Evolutionary conservation across 2,329 filamentous ascomycete species (phyloP).

Genomic region (Neonectria sp.): DNA sequence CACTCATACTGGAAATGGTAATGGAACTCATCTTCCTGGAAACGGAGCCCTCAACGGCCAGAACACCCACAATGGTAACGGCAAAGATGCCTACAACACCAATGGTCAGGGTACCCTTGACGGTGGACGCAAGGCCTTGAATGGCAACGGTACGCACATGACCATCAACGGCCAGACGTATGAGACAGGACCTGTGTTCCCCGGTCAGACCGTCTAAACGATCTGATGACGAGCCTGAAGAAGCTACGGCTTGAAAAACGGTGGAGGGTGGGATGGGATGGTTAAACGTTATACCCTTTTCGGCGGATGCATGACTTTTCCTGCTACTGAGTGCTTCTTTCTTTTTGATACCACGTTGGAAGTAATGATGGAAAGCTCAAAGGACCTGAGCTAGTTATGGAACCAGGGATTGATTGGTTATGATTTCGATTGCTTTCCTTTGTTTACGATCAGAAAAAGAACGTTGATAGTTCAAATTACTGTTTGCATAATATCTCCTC

Average conservation of each 20-base stretch:
- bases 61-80: not conserved
- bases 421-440: slow-evolving; percentile 37
- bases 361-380: slow-evolving; percentile 34
- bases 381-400: slow-evolving; percentile 28
- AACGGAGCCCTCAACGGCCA: not conserved
- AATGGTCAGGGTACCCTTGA: slow-evolving; percentile 3
- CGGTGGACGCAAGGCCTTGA: slow-evolving; percentile 1
- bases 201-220: slow-evolving; percentile 41
- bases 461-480: slow-evolving; percentile 42
- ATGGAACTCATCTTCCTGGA: slow-evolving; percentile 11
- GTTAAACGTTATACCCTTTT: slow-evolving; percentile 45
- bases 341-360: slow-evolving; percentile 31
- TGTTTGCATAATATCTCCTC: not conserved
- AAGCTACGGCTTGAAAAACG: not conserved
- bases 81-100: not conserved
- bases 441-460: slow-evolving; percentile 37
- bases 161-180: slow-evolving; percentile 34
- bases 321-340: slow-evolving; percentile 33
- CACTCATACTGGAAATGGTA: slow-evolving; percentile 37
- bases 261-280: slow-evolving; percentile 9
- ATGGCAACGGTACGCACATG: slow-evolving; percentile 31
- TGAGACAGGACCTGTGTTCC: slow-evolving; percentile 35
- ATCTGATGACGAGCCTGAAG: not conserved
- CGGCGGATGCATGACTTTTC: slow-evolving; percentile 34
- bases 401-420: slow-evolving; percentile 28